phyloP scores from a whole-genome alignment of 768 basidiomycete genomes.

The Boletus fagicola region DNA sequence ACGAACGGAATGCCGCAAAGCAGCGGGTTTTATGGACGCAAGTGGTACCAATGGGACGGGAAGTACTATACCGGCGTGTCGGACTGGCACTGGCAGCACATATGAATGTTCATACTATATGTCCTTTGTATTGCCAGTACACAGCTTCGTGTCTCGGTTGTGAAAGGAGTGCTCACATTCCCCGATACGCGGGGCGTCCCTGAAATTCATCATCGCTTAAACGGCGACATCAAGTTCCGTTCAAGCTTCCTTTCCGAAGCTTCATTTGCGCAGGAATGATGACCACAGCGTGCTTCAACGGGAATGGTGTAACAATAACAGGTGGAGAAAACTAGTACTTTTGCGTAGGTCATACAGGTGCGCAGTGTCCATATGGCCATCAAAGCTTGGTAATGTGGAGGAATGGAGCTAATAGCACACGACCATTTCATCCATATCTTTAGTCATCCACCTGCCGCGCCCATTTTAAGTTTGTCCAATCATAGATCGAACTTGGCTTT shows the following conservation, averaged over 20 bases:
- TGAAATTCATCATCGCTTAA: constrained; percentile 27
- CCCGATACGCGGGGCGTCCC: constrained; percentile 28
- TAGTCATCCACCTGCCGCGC: neutral
- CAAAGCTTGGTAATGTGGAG: neutral
- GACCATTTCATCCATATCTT: constrained; percentile 11
- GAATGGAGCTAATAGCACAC: constrained; percentile 2
- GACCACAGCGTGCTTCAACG: neutral
- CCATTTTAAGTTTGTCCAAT: constrained; percentile 24
- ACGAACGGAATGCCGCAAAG: constrained; percentile 10
- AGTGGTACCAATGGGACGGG: neutral
- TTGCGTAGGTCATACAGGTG: constrained; percentile 14
- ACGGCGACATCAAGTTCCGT: constrained; percentile 25
- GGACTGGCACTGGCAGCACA: neutral
- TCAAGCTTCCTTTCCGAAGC: constrained; percentile 14
- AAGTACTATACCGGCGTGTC: neutral
- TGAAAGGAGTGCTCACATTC: constrained; percentile 17
- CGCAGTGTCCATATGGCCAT: constrained; percentile 5
- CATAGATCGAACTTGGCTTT: constrained; percentile 1
- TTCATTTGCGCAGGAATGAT: constrained; percentile 17
- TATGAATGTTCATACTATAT: neutral
- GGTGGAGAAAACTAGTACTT: constrained; percentile 15
- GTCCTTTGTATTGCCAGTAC: constrained; percentile 4
- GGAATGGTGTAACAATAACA: constrained; percentile 21
- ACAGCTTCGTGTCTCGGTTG: constrained; percentile 17
- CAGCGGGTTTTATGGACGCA: constrained; percentile 2